These are phyloP conservation scores for Hyaloscypha finlandica DNA, from an alignment of 495 filamentous ascomycete species.

Conservation along the genomic window DNA sequence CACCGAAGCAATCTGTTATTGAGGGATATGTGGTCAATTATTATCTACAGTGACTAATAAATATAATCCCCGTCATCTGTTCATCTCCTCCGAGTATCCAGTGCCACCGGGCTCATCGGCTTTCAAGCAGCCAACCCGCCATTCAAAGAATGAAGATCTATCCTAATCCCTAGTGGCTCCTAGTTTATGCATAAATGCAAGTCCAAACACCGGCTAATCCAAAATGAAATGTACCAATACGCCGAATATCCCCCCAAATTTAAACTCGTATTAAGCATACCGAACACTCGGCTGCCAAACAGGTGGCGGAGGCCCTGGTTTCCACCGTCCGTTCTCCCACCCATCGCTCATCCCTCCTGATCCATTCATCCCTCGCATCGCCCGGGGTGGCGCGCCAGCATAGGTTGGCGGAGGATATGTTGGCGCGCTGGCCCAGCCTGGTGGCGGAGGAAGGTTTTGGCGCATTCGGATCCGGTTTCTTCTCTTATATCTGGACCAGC, in stretches of 20 bases:
- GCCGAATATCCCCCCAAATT: not conserved
- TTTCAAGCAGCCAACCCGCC: not conserved
- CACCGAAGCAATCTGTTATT: not conserved
- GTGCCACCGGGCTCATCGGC: not conserved
- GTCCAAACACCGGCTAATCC: not conserved
- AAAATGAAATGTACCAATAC: not conserved
- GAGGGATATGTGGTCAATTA: not conserved
- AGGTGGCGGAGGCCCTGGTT: conserved; percentile 7
- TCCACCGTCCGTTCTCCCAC: conserved; percentile 21
- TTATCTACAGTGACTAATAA: not conserved
- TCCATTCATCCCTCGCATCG: not conserved
- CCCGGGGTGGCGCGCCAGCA: not conserved
- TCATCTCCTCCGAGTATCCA: not conserved
- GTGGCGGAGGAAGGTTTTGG: conserved; percentile 14
- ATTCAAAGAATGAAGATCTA: not conserved
- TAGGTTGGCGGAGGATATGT: not conserved
- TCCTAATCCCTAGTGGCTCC: not conserved
- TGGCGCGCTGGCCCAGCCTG: conserved; percentile 5
- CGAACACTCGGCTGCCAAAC: conserved; percentile 28
- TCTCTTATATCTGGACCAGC: conserved; percentile 56
- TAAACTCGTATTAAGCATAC: conserved; percentile 26
- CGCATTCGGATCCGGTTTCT: conserved; percentile 19
- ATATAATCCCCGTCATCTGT: not conserved
- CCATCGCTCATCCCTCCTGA: not conserved
- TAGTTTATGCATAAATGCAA: not conserved